Percentiles rank a stretch among this genome's conserved stretches.
Evolutionary conservation across 768 basidiomycete genomes (phyloP).

Genomic region (Russula abietina): DNA sequence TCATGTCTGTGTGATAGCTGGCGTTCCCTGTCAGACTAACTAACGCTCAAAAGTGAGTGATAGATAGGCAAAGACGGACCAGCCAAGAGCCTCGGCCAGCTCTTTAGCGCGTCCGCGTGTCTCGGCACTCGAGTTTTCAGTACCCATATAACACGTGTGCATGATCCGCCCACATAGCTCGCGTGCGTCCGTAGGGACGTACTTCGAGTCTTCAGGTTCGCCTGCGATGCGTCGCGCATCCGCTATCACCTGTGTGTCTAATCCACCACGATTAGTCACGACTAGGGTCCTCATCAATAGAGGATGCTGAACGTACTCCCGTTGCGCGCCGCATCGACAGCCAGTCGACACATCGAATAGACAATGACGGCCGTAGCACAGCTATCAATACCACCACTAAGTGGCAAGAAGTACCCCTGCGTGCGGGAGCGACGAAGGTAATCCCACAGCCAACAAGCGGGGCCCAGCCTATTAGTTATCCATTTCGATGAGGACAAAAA

Average conservation of each 20-base stretch:
- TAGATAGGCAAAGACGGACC: slow-evolving; percentile 47
- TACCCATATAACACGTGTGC: slow-evolving; percentile 99
- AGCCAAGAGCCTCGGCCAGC: slow-evolving; percentile 82
- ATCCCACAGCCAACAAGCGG: slow-evolving; percentile 99
- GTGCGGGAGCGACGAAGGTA: slow-evolving; percentile 90
- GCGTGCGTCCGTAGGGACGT: slow-evolving; percentile 78
- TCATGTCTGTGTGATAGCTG: slow-evolving; percentile 90
- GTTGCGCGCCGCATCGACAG: slow-evolving; percentile 65
- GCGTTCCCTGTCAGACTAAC: slow-evolving; percentile 7
- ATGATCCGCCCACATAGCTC: slow-evolving; percentile 87
- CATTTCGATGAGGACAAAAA: not conserved
- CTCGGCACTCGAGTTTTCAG: slow-evolving; percentile 87
- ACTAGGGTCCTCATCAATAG: not conserved
- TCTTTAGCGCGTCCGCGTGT: slow-evolving; percentile 83
- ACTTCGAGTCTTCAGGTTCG: slow-evolving; percentile 72
- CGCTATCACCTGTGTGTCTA: slow-evolving; percentile 75
- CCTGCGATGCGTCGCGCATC: slow-evolving; percentile 89
- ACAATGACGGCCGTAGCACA: slow-evolving; percentile 96
- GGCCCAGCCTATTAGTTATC: slow-evolving; percentile 66
- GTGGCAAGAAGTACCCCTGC: slow-evolving; percentile 91
- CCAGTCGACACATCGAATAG: slow-evolving; percentile 92
- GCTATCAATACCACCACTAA: slow-evolving; percentile 95
- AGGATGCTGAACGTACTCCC: slow-evolving; percentile 49
- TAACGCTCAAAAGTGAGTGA: not conserved
- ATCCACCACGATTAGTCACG: not conserved